A percentile compares a stretch with the other conserved stretches of the same genome.
phyloP scores from a whole-genome alignment of 2,329 filamentous ascomycete species.

The Bipolaris bicolor region DNA sequence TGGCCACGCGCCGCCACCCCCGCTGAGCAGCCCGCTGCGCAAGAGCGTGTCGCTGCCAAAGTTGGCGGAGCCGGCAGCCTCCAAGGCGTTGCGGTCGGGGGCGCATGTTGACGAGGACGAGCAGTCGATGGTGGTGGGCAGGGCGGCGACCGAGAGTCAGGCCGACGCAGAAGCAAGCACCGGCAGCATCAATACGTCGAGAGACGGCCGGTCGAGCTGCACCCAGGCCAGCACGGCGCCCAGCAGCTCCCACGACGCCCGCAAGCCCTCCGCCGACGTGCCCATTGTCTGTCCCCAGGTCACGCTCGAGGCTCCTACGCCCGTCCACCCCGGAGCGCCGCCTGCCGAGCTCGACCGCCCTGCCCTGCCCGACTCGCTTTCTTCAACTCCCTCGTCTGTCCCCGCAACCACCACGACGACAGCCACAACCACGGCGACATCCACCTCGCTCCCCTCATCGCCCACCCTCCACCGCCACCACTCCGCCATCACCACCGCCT shows the following conservation, averaged over 20 bases:
- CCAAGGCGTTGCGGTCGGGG: conserved; percentile 8
- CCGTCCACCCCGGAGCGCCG: conserved; percentile 29
- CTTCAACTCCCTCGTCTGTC: conserved; percentile 6
- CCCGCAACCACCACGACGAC: conserved; percentile 12
- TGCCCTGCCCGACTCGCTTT: conserved; percentile 19
- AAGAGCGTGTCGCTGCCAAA: conserved; percentile 42
- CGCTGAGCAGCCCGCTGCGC: conserved; percentile 25
- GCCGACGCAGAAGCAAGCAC: conserved; percentile 24
- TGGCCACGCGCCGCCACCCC: conserved; percentile 10
- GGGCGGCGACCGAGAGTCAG: conserved; percentile 19
- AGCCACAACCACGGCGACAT: conserved; percentile 20
- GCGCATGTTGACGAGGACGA: conserved; percentile 23
- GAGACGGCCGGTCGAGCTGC: conserved; percentile 26
- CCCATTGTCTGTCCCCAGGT: conserved; percentile 30
- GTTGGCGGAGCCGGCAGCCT: conserved; percentile 32
- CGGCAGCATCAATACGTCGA: conserved; percentile 17
- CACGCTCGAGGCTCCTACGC: conserved; percentile 46
- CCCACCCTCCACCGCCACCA: conserved; percentile 52
- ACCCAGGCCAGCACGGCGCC: conserved; percentile 15
- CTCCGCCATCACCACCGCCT: conserved; percentile 48
- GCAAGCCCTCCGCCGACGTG: conserved; percentile 20
- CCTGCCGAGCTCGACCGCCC: conserved; percentile 20
- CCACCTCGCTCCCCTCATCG: conserved; percentile 46
- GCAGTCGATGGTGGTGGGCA: conserved; percentile 33
- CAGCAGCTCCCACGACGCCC: conserved; percentile 15